These are phyloP conservation scores for Moricandia arvensis DNA, from an alignment of 345 rosid species.

Conservation along the genomic window DNA sequence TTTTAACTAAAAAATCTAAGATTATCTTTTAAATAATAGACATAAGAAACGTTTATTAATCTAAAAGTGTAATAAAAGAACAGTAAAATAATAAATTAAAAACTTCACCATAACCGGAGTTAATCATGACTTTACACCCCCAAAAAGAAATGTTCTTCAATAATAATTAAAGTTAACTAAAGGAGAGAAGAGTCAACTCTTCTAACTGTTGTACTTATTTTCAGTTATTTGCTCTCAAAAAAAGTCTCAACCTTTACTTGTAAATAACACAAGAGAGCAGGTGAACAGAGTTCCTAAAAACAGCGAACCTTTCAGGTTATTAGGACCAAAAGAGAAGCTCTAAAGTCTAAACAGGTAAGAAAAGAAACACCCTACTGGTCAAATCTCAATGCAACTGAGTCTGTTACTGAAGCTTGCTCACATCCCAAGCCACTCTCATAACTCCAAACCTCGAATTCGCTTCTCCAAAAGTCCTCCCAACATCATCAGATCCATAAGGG, in stretches of 20 bases:
- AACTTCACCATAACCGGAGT: no score
- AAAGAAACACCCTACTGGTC: not conserved
- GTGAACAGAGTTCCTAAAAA: not conserved
- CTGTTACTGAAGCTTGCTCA: slow-evolving; percentile 17
- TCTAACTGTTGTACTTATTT: not conserved
- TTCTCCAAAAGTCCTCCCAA: slow-evolving; percentile 65
- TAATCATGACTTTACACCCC: no score
- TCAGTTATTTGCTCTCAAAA: slow-evolving; percentile 17
- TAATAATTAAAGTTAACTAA: no score
- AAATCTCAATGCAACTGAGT: slow-evolving; percentile 16
- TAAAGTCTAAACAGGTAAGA: slow-evolving; percentile 1
- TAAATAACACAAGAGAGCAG: not conserved
- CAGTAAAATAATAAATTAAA: no score
- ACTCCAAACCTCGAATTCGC: slow-evolving; percentile 54
- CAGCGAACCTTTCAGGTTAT: not conserved
- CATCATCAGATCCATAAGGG: slow-evolving; percentile 68
- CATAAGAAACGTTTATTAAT: no score
- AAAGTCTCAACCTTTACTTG: not conserved
- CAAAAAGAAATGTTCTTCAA: not conserved
- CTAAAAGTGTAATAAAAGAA: no score
- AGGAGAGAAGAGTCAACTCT: not conserved
- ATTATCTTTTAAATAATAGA: no score
- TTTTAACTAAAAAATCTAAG: no score
- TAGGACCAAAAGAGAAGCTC: slow-evolving; percentile 9
- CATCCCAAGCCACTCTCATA: slow-evolving; percentile 79